Evolutionary conservation across 169 alveolate genomes (phyloP), one percentile per base, ranked within the genome.

Genomic region (Miamiensis avidus): DNA sequence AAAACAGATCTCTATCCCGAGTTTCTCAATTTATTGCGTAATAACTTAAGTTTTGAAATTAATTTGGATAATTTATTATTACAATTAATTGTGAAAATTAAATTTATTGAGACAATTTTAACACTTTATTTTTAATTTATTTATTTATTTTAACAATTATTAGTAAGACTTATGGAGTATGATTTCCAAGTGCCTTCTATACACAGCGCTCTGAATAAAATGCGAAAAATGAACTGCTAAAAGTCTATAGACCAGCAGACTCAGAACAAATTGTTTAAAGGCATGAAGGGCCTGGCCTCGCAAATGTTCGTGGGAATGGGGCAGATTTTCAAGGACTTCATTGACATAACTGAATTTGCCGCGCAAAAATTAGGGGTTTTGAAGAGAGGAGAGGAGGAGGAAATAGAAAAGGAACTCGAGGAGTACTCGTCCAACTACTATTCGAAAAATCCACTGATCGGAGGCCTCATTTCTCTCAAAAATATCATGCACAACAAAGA

Each of bases 381-480:
- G 0, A 65, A 73, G 31, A 74, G 1, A 72, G 72, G 31, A 11
- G 34, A 49, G 27, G 75, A 74, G 31, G 75, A 83, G 30, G 78
- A 64, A 34, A 20, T 69, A 25, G 78, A 76, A 31, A 75, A 84
- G 34, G 83, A 84, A 65, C n/a, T n/a, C 0, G 64, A 30, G 25
- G 86, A 86, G 65, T 82, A 75, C 72, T 29, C 65, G 0, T 29
- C 34, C 27, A 86, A 76, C 31, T 49, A 79, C 1, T 75, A 74
- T 75, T 73, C 83, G 26, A 81, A 79, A 25, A 83, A 86, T 79
- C 83, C 90, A 1, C 49, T 86, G 31, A 81, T 81, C 11, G 78
- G 83, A n/a, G 81, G 87, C 31, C 72, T 86, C 11, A 32, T 86
- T 28, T 74, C 87, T 28, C 27, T 86, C 1, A 81, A 78, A 34